phyloP scores from a whole-genome alignment of 495 filamentous ascomycete species.

The Trichocladium uniseriatum region DNA sequence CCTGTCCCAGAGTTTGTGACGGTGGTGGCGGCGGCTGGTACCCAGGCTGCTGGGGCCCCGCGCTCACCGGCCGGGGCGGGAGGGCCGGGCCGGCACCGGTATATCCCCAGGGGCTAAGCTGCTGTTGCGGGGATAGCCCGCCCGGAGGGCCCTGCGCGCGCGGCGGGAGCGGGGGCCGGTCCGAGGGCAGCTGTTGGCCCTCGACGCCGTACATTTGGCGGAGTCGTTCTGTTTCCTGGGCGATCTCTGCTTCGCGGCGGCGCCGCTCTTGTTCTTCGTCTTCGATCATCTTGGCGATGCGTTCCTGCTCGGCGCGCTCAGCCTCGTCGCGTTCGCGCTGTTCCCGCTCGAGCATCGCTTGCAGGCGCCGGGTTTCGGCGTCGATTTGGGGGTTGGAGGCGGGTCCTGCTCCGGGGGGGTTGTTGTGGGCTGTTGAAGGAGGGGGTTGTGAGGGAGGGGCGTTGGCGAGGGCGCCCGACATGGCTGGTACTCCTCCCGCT shows the following conservation, averaged over 20 bases:
- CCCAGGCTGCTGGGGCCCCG: conserved; percentile 21
- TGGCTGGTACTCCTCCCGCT: conserved; percentile 9
- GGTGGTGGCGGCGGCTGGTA: background rate
- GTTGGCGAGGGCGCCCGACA: conserved; percentile 24
- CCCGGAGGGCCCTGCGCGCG: background rate
- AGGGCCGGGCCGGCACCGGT: conserved; percentile 11
- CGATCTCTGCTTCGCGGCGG: conserved; percentile 61
- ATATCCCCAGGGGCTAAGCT: background rate
- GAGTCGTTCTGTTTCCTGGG: conserved; percentile 77
- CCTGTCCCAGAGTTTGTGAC: background rate
- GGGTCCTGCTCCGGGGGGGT: conserved; percentile 8
- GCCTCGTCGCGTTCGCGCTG: conserved; percentile 42
- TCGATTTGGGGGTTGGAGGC: conserved; percentile 51
- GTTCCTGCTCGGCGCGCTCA: conserved; percentile 54
- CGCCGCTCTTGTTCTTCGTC: conserved; percentile 62
- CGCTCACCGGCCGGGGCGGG: conserved; percentile 35
- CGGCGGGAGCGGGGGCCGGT: conserved; percentile 16
- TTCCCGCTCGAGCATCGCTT: conserved; percentile 44
- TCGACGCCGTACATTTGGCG: conserved; percentile 58
- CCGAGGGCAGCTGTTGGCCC: conserved; percentile 32
- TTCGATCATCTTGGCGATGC: conserved; percentile 67
- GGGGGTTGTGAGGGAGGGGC: background rate
- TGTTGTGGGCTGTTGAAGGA: conserved; percentile 15
- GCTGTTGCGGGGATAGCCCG: conserved; percentile 1
- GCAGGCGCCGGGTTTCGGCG: conserved; percentile 52